Conservation (phyloP, 768 basidiomycete species). For the Macrolepiota fuliginosa region DNA sequence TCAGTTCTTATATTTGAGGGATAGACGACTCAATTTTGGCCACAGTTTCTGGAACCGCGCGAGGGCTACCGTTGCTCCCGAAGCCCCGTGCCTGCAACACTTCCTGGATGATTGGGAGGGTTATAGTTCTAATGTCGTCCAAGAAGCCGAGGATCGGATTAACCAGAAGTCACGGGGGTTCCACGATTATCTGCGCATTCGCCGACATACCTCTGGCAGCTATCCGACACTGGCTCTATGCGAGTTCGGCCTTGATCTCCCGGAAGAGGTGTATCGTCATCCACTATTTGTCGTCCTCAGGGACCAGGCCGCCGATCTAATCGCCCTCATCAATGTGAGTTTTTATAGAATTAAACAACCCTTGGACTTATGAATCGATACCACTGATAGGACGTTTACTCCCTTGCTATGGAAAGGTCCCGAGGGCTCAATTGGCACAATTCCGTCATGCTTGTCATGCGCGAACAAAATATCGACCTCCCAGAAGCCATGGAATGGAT, state of each 20-base stretch:
- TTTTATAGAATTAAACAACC: too few relatives aligned
- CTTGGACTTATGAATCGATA: not conserved
- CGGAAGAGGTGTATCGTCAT: constrained; percentile 31
- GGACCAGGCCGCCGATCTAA: constrained; percentile 23
- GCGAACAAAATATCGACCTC: constrained; percentile 20
- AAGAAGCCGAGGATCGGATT: constrained; percentile 28
- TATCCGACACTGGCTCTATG: constrained; percentile 26
- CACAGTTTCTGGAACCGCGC: constrained; percentile 12
- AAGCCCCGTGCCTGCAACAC: constrained; percentile 13
- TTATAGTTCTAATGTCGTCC: constrained; percentile 28
- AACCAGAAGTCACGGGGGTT: constrained; percentile 21
- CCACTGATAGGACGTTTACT: constrained; percentile 29
- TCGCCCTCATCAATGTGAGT: constrained; percentile 27
- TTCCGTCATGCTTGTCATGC: constrained; percentile 31
- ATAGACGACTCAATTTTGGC: not conserved
- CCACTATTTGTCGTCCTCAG: constrained; percentile 17
- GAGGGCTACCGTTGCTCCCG: not conserved
- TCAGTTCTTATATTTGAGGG: not conserved
- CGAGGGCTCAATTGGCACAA: constrained; percentile 31
- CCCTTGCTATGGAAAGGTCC: constrained; percentile 33
- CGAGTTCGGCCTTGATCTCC: constrained; percentile 28
- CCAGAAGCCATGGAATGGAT: constrained; percentile 28
- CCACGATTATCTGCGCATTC: constrained; percentile 28
- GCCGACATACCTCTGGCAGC: constrained; percentile 29
- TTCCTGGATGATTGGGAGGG: constrained; percentile 29